phyloP scores from a whole-genome alignment of 2,329 filamentous ascomycete species.

The Calonectria pteridis region DNA sequence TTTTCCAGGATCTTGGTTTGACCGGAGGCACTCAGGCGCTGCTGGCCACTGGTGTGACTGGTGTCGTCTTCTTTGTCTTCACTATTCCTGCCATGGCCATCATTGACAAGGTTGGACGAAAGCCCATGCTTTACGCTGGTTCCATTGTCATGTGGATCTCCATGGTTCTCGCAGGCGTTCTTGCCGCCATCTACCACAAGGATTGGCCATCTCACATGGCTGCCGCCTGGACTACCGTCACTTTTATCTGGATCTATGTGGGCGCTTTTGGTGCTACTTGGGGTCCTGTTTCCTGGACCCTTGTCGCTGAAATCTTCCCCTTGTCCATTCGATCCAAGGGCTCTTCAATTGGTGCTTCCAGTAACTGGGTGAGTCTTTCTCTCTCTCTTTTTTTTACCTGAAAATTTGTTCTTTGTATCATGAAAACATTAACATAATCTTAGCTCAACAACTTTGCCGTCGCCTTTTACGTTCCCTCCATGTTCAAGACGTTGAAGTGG shows the following conservation, averaged over 20 bases:
- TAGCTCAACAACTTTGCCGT: constrained; percentile 61
- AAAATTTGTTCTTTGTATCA: background rate
- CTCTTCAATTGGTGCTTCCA: constrained; percentile 56
- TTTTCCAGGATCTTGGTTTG: constrained; percentile 75
- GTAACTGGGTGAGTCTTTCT: constrained; percentile 57
- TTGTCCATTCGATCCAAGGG: constrained; percentile 59
- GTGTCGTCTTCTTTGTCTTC: constrained; percentile 72
- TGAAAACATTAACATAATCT: background rate
- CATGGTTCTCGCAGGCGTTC: constrained; percentile 56
- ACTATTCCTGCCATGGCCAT: constrained; percentile 51
- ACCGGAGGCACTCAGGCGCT: constrained; percentile 70
- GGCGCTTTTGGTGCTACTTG: constrained; percentile 59
- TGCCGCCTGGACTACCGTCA: constrained; percentile 55
- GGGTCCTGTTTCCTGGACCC: constrained; percentile 62
- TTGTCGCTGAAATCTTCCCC: constrained; percentile 62
- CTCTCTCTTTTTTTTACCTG: background rate
- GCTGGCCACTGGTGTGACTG: constrained; percentile 78
- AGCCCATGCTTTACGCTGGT: constrained; percentile 53
- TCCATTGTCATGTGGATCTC: constrained; percentile 54
- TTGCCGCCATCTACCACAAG: constrained; percentile 53
- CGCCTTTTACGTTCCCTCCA: constrained; percentile 59
- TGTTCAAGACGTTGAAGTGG: constrained; percentile 53
- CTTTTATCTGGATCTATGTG: constrained; percentile 62
- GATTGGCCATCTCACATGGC: constrained; percentile 51
- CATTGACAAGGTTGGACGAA: constrained; percentile 57